Evolutionary conservation across 2,329 filamentous ascomycete genomes (phyloP), one percentile per base, ranked within the genome.

Genomic region (Elsinoe arachidis): DNA sequence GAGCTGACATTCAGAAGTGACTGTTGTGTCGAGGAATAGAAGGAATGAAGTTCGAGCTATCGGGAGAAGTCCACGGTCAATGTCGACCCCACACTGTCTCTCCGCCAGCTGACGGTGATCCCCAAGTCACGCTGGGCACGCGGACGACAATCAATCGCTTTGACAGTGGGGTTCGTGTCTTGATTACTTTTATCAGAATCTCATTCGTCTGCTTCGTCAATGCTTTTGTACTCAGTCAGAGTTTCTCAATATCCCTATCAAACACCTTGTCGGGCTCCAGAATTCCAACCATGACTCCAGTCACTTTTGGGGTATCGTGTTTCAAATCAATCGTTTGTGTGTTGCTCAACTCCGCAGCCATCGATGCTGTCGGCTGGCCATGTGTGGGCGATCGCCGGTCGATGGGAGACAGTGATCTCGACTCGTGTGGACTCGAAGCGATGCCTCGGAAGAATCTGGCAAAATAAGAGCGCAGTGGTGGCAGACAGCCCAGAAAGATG

Each of bases 401-500:
- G n/a, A 26, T 17, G 9, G 41, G 21, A 12, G 46, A 51, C 14
- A 34, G 14, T 9, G 26, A 6, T 35, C 23, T 49, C 12, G 44
- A 23, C 15, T 21, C 23, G 2, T n/a, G 15, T 34, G 44, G 39
- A 11, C n/a, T 44, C n/a, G 44, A 49, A 49, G 19, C 49, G n/a
- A 53, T 17, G 14, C 30, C 23, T 23, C 19, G 12, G 17, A 53
- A 53, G 19, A 19, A 53, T 19, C 34, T 17, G 9, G 49, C 54
- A 47, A 56, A 56, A 30, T 46, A 56, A 5, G 54, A 43, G 21
- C 54, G 10, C 10, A 56, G 23, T 15, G 54, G 54, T 12, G 54
- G 54, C 2, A 56, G 30, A 14, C 37, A 56, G 17, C 54, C 54
- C 2, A 56, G 33, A n/a, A 56, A 47, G 30, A 56, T 56, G 19